A percentile compares a stretch with the other conserved stretches of the same genome.
Conservation (phyloP, 768 basidiomycete genomes). For the Pleurotus djamor region DNA sequence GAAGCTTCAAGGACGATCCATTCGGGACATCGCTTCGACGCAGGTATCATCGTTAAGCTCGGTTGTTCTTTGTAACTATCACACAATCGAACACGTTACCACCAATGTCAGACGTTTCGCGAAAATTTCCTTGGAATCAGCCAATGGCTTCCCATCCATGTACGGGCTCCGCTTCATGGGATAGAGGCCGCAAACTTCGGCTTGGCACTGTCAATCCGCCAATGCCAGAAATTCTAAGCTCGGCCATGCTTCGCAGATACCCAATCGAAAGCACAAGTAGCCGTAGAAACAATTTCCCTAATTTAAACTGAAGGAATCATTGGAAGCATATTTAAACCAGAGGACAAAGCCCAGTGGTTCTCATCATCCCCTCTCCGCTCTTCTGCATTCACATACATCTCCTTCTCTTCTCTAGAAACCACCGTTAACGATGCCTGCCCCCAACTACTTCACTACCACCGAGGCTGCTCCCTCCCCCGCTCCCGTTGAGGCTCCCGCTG, state of each 20-base stretch:
- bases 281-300: neutral
- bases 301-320: neutral
- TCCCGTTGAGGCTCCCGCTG: neutral
- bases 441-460: slow-evolving; percentile 6
- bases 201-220: slow-evolving; percentile 4
- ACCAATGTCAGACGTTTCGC: neutral
- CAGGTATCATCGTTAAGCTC: neutral
- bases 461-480: neutral
- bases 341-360: neutral
- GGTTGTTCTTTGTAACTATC: neutral
- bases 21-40: slow-evolving; percentile 3
- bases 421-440: neutral
- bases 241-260: slow-evolving; percentile 3
- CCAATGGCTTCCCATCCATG: slow-evolving; percentile 3
- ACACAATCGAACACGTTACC: neutral
- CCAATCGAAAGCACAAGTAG: neutral
- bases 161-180: slow-evolving; percentile 4
- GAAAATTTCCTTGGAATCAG: neutral
- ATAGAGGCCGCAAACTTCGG: neutral
- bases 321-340: slow-evolving; percentile 3
- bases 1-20: neutral
- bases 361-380: neutral
- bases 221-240: neutral
- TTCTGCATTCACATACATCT: neutral
- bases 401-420: neutral